A percentile compares a stretch with the other conserved stretches of the same genome.
These are phyloP conservation scores for Iris macrosiphon DNA, from an alignment of 106 monocot species.

Conservation along the genomic window DNA sequence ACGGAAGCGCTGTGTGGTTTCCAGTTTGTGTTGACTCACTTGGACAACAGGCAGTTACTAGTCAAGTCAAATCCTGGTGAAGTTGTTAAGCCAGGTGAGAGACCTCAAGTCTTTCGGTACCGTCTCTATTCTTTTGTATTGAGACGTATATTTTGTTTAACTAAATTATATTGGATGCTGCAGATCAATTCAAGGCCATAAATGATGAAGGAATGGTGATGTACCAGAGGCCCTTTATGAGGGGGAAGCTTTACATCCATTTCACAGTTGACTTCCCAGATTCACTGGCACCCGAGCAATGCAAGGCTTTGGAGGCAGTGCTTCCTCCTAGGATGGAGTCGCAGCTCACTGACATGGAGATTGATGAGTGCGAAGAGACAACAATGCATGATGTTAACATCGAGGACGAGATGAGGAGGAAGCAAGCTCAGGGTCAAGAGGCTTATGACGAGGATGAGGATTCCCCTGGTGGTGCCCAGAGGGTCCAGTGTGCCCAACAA, in stretches of 20 bases:
- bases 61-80: conserved; percentile 88
- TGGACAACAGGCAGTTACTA: conserved; percentile 83
- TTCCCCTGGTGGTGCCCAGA: conserved; percentile 46
- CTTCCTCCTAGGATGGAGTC: conserved; percentile 47
- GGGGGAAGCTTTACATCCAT: conserved; percentile 90
- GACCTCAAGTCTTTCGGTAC: background rate
- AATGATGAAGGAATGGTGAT: conserved; percentile 93
- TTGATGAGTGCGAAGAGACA: conserved; percentile 92
- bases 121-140: no score
- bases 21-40: conserved; percentile 81
- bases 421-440: conserved; percentile 60
- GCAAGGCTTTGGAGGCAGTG: conserved; percentile 50
- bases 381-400: conserved; percentile 83
- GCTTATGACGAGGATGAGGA: conserved; percentile 95
- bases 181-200: conserved; percentile 92
- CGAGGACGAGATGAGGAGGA: conserved; percentile 80
- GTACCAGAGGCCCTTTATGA: conserved; percentile 88
- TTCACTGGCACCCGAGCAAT: conserved; percentile 46
- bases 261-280: conserved; percentile 91
- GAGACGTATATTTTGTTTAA: no score
- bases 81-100: conserved; percentile 80
- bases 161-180: no score
- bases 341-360: conserved; percentile 71
- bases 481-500: conserved; percentile 90
- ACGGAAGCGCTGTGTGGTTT: conserved; percentile 91